Conservation (phyloP, 2,329 filamentous ascomycete species). For the Pyrenophora seminiperda region DNA sequence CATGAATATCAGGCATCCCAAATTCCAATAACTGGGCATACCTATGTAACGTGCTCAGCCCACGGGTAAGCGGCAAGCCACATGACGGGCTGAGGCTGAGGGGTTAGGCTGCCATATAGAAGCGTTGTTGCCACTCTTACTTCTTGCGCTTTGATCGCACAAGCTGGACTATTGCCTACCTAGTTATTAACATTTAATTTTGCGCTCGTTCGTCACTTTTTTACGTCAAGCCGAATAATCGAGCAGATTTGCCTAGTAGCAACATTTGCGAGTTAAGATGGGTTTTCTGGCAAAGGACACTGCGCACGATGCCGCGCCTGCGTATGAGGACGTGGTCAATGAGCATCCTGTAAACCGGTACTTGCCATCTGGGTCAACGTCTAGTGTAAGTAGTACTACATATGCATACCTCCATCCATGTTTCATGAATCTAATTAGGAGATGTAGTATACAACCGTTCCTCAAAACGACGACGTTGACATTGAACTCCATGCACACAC, state of each 20-base stretch:
- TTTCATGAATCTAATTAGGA: too few species aligned
- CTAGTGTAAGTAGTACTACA: conserved; percentile 15
- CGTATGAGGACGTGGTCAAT: conserved; percentile 36
- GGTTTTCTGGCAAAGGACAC: conserved; percentile 22
- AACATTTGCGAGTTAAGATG: conserved; percentile 15
- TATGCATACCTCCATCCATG: too few species aligned
- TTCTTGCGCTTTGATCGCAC: neutral
- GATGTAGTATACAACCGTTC: conserved; percentile 30
- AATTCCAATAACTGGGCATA: too few species aligned
- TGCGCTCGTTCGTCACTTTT: neutral
- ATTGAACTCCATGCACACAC: conserved; percentile 26
- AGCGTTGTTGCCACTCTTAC: neutral
- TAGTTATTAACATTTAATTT: neutral
- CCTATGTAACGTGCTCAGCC: too few species aligned
- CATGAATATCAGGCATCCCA: too few species aligned
- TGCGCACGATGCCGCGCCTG: conserved; percentile 27
- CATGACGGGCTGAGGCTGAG: too few species aligned
- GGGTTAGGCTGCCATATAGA: too few species aligned
- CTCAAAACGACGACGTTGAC: conserved; percentile 33
- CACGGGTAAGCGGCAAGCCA: too few species aligned
- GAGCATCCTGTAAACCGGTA: conserved; percentile 30
- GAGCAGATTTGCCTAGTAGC: neutral
- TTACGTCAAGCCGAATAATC: neutral
- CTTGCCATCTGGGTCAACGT: conserved; percentile 24
- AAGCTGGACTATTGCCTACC: neutral